These are phyloP conservation scores for Neopestalotiopsis rosae DNA, from an alignment of 2,329 filamentous ascomycete genomes.

Conservation along the genomic window DNA sequence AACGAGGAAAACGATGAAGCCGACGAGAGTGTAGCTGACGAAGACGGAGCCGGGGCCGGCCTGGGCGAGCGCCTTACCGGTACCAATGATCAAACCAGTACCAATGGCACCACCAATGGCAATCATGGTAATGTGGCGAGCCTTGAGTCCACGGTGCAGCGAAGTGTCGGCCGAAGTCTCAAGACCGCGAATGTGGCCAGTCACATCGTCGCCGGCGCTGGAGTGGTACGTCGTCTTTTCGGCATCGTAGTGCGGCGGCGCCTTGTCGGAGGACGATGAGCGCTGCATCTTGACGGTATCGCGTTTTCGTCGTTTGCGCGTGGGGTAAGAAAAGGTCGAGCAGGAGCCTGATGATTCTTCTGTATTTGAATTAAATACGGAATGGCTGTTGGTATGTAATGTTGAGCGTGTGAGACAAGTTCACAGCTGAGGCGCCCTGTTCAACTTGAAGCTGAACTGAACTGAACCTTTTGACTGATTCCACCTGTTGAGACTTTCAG, in stretches of 20 bases:
- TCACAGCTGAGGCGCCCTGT: background rate
- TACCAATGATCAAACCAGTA: constrained; percentile 77
- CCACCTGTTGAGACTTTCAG: background rate
- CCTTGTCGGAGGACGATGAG: constrained; percentile 36
- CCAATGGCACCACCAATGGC: constrained; percentile 78
- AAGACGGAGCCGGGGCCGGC: constrained; percentile 70
- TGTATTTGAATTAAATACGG: background rate
- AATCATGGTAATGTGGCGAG: constrained; percentile 63
- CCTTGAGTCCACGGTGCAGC: constrained; percentile 58
- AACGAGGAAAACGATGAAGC: constrained; percentile 77
- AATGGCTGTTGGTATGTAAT: background rate
- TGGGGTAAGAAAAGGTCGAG: background rate
- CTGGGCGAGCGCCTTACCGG: constrained; percentile 58
- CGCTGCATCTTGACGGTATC: constrained; percentile 31
- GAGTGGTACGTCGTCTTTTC: constrained; percentile 32
- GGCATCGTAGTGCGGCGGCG: constrained; percentile 23
- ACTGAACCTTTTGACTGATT: background rate
- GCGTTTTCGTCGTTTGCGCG: background rate
- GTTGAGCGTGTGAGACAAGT: background rate
- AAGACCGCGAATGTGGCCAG: constrained; percentile 48
- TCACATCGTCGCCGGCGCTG: constrained; percentile 29
- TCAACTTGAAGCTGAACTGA: background rate
- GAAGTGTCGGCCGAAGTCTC: constrained; percentile 54
- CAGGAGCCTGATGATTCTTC: background rate
- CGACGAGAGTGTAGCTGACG: constrained; percentile 73